Conservation (phyloP, 352 stramenopile genomes). For the Albugo laibachii region DNA sequence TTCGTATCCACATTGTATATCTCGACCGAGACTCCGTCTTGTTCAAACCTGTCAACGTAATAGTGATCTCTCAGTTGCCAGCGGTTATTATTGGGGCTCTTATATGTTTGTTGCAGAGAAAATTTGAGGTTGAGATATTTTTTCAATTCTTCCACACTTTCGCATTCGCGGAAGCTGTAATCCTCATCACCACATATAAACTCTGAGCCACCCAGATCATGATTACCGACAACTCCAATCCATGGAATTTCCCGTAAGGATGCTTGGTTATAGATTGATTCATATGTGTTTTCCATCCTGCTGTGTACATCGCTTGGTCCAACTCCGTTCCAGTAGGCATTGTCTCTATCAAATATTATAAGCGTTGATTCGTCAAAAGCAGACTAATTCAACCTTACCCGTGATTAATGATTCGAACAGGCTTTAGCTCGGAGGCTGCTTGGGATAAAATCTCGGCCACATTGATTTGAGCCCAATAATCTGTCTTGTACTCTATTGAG, state of each 20-base stretch:
- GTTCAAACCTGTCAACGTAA: slow-evolving; percentile 60
- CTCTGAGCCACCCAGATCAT: slow-evolving; percentile 71
- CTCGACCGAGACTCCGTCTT: slow-evolving; percentile 65
- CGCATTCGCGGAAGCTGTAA: slow-evolving; percentile 70
- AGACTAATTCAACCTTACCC: no score
- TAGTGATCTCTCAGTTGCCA: slow-evolving; percentile 74
- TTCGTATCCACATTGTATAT: slow-evolving; percentile 82
- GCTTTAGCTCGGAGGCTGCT: slow-evolving; percentile 46
- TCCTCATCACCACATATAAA: slow-evolving; percentile 75
- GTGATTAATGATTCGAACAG: slow-evolving; percentile 48
- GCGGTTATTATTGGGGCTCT: slow-evolving; percentile 49
- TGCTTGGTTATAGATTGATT: slow-evolving; percentile 67
- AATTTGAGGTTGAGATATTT: slow-evolving; percentile 75
- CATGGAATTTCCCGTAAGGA: slow-evolving; percentile 52
- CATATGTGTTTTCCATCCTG: slow-evolving; percentile 72
- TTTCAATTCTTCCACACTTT: slow-evolving; percentile 42
- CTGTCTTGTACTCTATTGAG: slow-evolving; percentile 71
- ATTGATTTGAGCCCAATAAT: slow-evolving; percentile 76
- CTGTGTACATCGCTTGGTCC: slow-evolving; percentile 53
- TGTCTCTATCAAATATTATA: slow-evolving; percentile 26
- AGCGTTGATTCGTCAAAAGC: no score
- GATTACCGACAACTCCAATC: slow-evolving; percentile 77
- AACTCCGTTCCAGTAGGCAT: slow-evolving; percentile 79
- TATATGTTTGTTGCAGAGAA: slow-evolving; percentile 57
- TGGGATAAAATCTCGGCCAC: slow-evolving; percentile 57